phyloP scores from a whole-genome alignment of 306 rosid species.

The Abrus pulchellus region DNA sequence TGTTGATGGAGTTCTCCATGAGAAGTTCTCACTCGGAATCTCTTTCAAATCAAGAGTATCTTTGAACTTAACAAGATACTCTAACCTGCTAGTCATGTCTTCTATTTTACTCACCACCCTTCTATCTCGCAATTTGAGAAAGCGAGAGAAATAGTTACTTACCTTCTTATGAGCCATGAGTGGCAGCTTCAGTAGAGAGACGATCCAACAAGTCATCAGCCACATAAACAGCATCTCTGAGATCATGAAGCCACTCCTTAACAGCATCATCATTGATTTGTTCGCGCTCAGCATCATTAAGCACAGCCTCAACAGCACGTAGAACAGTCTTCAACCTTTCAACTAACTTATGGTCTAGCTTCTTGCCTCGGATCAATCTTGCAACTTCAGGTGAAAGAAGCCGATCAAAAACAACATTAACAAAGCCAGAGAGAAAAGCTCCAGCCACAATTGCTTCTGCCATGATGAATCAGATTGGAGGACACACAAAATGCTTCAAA shows the following conservation, averaged over 20 bases:
- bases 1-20: background rate
- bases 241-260: constrained; percentile 37
- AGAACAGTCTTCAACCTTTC: constrained; percentile 6
- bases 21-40: background rate
- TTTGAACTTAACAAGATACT: background rate
- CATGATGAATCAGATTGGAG: background rate
- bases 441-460: constrained; percentile 16
- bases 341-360: background rate
- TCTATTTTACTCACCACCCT: background rate
- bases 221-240: constrained; percentile 7
- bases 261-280: background rate
- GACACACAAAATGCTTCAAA: background rate
- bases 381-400: background rate
- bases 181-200: constrained; percentile 6
- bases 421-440: constrained; percentile 25
- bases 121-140: background rate
- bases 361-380: constrained; percentile 26
- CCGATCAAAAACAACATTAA: constrained; percentile 31
- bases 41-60: background rate
- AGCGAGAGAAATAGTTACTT: background rate
- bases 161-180: background rate
- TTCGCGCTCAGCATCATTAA: constrained; percentile 49
- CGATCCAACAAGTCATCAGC: constrained; percentile 45
- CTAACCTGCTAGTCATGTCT: background rate
- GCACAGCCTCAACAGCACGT: background rate